Evolutionary conservation across 2,329 filamentous ascomycete species (phyloP), one percentile per base, ranked within the genome.

Genomic region (Aplosporella prunicola): DNA sequence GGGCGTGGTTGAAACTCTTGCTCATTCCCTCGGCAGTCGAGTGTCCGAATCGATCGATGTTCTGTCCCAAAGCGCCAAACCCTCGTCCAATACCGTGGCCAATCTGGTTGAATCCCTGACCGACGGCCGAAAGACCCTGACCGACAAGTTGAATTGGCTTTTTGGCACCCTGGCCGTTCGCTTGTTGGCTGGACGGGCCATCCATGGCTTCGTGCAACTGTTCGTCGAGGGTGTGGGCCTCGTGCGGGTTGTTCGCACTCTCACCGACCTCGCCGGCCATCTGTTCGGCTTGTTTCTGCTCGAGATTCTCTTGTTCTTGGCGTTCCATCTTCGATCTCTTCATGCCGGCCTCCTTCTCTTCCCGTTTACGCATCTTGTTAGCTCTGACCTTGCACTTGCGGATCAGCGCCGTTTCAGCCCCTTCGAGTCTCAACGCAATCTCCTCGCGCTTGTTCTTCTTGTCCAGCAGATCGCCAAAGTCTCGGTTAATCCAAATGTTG

Each of bases 401-500:
- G 47, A 98, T 83, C 26, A 98, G 66, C 15, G 85, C 77, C 0
- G 86, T 95, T 59, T 96, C 82, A 1, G 89, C 89, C 7, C 62
- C 62, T 53, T 98, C 91, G 0, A 98, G 72, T 39, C 69, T 66
- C 27, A 70, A 58, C 31, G 89, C 86, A 10, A 94, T 65, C 7
- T 72, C 63, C 43, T 87, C 76, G 29, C 91, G 75, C 45, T 76
- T 66, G 32, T 83, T 74, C 30, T 96, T 82, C 56, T 96, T 96
- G 43, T 88, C 81, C 31, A 84, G 72, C 9, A 98, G 71, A 7
- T 80, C 72, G 28, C 88, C 84, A 47, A 86, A 80, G 53, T 98
- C 84, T 43, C 89, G 76, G 42, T 95, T 98, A 50, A 98, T 79
- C 88, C 89, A 98, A 31, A 98, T 83, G 48, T 96, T 96, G 42